Percentiles rank a stretch among this genome's conserved stretches.
phyloP scores from a whole-genome alignment of 208 protist genomes.

The Spongospora subterranea region DNA sequence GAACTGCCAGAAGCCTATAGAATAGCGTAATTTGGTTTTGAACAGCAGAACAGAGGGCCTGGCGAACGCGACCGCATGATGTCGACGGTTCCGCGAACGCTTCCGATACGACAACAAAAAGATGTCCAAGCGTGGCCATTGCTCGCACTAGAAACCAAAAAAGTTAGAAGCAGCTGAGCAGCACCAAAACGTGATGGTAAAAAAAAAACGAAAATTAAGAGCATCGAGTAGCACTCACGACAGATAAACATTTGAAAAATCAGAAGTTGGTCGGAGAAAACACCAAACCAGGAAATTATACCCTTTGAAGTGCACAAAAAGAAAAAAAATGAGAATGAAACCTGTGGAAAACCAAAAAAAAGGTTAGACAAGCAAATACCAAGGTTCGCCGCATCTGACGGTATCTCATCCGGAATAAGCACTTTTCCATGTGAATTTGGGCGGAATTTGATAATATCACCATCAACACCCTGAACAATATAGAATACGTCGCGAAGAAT shows the following conservation, averaged over 20 bases:
- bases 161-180: no score
- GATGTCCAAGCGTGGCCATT: background rate
- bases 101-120: background rate
- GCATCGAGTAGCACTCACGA: no score
- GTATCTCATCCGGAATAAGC: background rate
- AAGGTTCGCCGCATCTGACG: background rate
- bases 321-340: background rate
- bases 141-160: background rate
- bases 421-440: background rate
- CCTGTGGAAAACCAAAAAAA: background rate
- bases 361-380: background rate
- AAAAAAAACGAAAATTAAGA: background rate
- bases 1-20: constrained; percentile 23
- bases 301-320: no score
- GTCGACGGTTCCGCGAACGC: background rate
- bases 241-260: no score
- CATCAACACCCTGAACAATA: constrained; percentile 22
- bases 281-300: no score
- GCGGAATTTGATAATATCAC: background rate
- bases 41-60: background rate
- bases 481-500: background rate
- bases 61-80: background rate
- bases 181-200: no score
- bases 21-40: constrained; percentile 3
- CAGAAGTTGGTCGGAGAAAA: no score